A percentile compares a stretch with the other conserved stretches of the same genome.
Evolutionary conservation across 176 grass and related monocot species (phyloP).

Genomic region (Calamus simplicifolius): DNA sequence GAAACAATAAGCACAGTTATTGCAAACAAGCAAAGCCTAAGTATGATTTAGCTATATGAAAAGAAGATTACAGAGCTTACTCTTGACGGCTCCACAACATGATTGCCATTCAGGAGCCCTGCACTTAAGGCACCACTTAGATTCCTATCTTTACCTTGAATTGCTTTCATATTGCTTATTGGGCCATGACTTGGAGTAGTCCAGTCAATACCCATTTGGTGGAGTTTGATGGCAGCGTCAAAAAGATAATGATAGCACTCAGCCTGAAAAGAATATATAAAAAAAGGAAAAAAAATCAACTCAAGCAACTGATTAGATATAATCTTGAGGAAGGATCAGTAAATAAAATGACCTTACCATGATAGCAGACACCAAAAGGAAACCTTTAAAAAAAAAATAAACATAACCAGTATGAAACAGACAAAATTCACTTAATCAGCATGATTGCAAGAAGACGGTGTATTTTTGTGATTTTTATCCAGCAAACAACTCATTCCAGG

Average conservation of each 20-base stretch:
- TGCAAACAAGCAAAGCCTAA: background rate
- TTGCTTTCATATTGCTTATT: constrained; percentile 36
- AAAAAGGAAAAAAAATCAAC: constrained; percentile 8
- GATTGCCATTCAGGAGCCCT: constrained; percentile 36
- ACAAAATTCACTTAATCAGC: no score
- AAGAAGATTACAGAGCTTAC: constrained; percentile 32
- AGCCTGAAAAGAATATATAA: constrained; percentile 42
- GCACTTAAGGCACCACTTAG: constrained; percentile 16
- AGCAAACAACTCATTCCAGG: no score
- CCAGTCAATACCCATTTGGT: constrained; percentile 88
- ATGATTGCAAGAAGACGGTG: no score
- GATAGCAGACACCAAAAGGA: no score
- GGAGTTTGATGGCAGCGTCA: constrained; percentile 79
- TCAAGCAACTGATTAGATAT: background rate
- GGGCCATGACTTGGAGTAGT: constrained; percentile 66
- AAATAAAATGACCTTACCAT: no score
- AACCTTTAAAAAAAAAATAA: no score
- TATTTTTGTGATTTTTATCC: no score
- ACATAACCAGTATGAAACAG: no score
- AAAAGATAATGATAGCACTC: constrained; percentile 98
- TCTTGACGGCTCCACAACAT: constrained; percentile 39
- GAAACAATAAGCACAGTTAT: constrained; percentile 1
- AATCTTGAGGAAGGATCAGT: no score
- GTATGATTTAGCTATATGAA: background rate
- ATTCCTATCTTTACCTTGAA: constrained; percentile 8